These are phyloP conservation scores for Crithidia brevicula DNA, from an alignment of 208 protist species.

Conservation along the genomic window DNA sequence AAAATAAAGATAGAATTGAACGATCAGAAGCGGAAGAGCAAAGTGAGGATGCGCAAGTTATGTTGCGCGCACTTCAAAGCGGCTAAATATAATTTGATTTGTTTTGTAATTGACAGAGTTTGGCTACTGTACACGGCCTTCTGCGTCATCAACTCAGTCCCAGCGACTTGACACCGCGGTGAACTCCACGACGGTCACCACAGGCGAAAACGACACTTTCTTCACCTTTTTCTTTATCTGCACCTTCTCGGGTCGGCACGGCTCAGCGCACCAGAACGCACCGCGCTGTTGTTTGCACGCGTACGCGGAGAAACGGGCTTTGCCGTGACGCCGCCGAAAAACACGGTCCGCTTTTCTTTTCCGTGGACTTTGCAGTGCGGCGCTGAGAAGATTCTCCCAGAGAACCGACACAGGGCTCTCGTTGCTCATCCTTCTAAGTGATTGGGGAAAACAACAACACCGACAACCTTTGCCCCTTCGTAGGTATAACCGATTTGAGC, in stretches of 20 bases:
- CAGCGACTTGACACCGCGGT: conserved; percentile 3
- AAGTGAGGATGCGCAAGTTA: too few relatives aligned
- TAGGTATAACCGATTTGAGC: too few relatives aligned
- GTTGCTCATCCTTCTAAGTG: neutral
- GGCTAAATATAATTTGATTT: too few relatives aligned
- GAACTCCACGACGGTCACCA: conserved; percentile 34
- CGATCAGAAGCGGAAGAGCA: too few relatives aligned
- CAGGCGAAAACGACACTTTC: conserved; percentile 29
- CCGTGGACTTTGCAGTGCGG: too few relatives aligned
- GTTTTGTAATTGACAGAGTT: neutral
- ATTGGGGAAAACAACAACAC: too few relatives aligned
- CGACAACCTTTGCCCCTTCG: too few relatives aligned
- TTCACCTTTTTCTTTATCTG: conserved; percentile 20
- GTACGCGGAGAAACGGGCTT: conserved; percentile 12
- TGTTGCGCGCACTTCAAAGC: too few relatives aligned
- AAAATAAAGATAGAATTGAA: too few relatives aligned
- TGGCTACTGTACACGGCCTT: neutral
- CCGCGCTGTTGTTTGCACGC: conserved; percentile 23
- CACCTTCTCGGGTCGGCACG: conserved; percentile 25
- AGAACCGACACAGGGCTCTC: conserved; percentile 18
- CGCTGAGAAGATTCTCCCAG: conserved; percentile 22
- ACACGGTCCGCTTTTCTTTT: too few relatives aligned
- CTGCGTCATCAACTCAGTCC: neutral
- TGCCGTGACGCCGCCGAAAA: neutral
- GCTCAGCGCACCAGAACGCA: conserved; percentile 31